Conservation (phyloP, 768 basidiomycete genomes). For the Mycena olivaceomarginata region DNA sequence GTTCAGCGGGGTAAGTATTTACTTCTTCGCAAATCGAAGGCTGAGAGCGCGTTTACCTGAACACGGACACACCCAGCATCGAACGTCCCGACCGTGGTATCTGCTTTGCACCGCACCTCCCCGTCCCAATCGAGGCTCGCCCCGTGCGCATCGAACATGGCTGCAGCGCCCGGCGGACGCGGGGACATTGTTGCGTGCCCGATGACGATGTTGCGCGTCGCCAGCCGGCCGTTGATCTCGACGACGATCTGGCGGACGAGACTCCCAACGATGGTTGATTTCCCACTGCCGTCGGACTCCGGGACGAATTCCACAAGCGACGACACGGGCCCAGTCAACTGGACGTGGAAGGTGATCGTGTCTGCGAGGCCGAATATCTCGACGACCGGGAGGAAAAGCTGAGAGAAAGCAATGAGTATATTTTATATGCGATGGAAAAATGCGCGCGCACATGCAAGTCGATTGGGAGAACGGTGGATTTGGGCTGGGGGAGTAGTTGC, state of each 20-base stretch:
- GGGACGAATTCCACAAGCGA: constrained; percentile 35
- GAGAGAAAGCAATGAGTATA: constrained; percentile 16
- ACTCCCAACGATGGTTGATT: constrained; percentile 3
- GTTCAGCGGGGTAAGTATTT: not conserved
- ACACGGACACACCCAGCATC: constrained; percentile 29
- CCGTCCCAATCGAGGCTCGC: constrained; percentile 32
- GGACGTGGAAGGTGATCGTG: constrained; percentile 40
- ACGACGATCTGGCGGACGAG: constrained; percentile 37
- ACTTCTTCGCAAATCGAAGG: no score
- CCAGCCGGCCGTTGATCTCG: constrained; percentile 22
- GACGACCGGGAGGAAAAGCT: constrained; percentile 37
- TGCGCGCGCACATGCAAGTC: constrained; percentile 68
- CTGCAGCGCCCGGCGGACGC: constrained; percentile 21
- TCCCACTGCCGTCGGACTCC: not conserved
- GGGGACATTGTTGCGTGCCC: constrained; percentile 25
- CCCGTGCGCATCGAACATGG: constrained; percentile 5
- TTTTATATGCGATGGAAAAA: not conserved
- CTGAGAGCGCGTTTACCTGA: constrained; percentile 8
- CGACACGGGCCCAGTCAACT: constrained; percentile 33
- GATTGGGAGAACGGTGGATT: constrained; percentile 60
- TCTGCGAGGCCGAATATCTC: constrained; percentile 39
- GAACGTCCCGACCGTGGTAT: constrained; percentile 28
- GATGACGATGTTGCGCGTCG: constrained; percentile 9
- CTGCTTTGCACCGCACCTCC: constrained; percentile 3
- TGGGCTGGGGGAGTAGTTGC: constrained; percentile 62